Evolutionary conservation across 345 rosid genomes (phyloP), one percentile per base, ranked within the genome.

Genomic region (Eucalyptus pauciflora): DNA sequence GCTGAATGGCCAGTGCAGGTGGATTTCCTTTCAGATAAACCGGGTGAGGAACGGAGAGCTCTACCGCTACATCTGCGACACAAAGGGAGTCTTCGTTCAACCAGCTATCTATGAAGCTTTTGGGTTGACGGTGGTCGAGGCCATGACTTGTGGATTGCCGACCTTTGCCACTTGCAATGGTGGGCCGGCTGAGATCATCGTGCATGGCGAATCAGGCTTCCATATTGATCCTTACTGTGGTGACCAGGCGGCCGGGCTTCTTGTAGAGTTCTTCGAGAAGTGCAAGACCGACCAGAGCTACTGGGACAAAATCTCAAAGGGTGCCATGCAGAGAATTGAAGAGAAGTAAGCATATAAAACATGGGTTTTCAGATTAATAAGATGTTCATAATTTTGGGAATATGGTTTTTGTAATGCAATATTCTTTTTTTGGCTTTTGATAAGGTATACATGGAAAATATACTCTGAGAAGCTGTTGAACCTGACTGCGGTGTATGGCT

Each of bases 171-270:
- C 99, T n/a, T 94, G 95, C 92, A 94, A 97, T 45, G 99, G 99
- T 90, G 99, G 99, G 41, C 99, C 99, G 0, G 98, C 99, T 87
- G 99, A 97, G 96, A 97, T 97, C 88, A 97, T 96, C 29, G 98
- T 94, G 48, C 91, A 97, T 2, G 98, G 97, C 10, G 93, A 94
- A 89, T 97, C 99, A 0, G 99, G 99, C 16, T 97, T 91, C 96
- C 94, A 95, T 87, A 96, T 97, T 51, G 98, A 96, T 89, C 99
- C 99, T 10, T 97, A 96, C 94, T 97, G 95, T 11, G 97, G 98
- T 56, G 95, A 94, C 16, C 97, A 95, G 89, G 99, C 95, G 2
- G 96, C 96, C 17, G 95, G 94, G 46, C 93, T 90, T 85, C 94
- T 97, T 3, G 99, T 93, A 7, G 94, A 92, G 50, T 97, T 97